These are phyloP conservation scores for Thelephora terrestris DNA, from an alignment of 1,284 basidiomycete genomes.

Conservation along the genomic window DNA sequence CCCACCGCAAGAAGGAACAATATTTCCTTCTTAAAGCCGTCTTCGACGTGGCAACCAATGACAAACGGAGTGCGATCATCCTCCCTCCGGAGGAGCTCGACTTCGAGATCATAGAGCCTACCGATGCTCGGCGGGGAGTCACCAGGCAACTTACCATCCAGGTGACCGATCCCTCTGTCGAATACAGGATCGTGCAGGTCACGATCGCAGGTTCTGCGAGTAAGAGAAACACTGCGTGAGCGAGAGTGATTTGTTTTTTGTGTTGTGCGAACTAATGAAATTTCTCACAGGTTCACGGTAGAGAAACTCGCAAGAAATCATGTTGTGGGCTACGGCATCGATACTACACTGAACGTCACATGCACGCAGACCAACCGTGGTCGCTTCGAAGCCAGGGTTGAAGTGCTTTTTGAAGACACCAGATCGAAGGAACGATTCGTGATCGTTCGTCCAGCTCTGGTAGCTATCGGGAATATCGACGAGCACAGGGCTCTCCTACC, in stretches of 20 bases:
- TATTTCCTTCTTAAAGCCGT: conserved; percentile 27
- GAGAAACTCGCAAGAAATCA: too few relatives aligned
- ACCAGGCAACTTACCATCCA: conserved; percentile 9
- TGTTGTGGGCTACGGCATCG: too few relatives aligned
- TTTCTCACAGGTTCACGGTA: too few relatives aligned
- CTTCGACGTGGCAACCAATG: conserved; percentile 33
- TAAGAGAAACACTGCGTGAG: not conserved
- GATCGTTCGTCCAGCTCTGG: conserved; percentile 16
- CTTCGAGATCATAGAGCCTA: conserved; percentile 29
- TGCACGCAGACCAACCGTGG: conserved; percentile 7
- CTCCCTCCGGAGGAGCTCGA: conserved; percentile 23
- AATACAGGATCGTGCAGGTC: conserved; percentile 1
- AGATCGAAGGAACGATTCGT: conserved; percentile 13
- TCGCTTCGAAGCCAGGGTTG: conserved; percentile 11
- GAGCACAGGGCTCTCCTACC: conserved; percentile 19
- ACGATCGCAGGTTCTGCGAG: not conserved
- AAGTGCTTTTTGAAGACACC: conserved; percentile 9
- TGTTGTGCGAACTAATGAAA: too few relatives aligned
- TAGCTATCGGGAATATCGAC: conserved; percentile 17
- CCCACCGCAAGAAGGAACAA: conserved; percentile 26
- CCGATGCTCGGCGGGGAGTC: conserved; percentile 6
- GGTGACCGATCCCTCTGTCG: conserved; percentile 9
- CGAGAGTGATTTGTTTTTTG: not conserved
- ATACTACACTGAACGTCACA: not conserved
- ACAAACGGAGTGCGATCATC: conserved; percentile 32